Evolutionary conservation across 2,329 filamentous ascomycete species (phyloP).

Genomic region (Neonectria ditissima): DNA sequence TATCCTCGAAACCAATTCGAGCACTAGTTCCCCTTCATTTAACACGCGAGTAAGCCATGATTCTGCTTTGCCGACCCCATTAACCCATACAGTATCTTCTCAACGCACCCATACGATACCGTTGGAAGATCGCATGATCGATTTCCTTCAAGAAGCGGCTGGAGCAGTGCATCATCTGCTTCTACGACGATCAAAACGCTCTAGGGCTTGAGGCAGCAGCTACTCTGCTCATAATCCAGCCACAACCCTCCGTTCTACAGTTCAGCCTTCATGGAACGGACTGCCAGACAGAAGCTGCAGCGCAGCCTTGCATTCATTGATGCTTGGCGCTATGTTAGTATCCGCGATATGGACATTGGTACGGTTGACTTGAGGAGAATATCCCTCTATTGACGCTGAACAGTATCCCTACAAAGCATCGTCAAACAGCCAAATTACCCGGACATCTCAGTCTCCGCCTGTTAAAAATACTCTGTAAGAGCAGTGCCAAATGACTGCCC

Average conservation of each 20-base stretch:
- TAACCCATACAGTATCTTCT: not conserved
- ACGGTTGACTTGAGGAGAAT: too few relatives aligned
- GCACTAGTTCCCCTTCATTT: not conserved
- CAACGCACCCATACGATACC: not conserved
- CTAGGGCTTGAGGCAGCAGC: not conserved
- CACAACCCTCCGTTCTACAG: too few relatives aligned
- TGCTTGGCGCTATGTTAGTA: too few relatives aligned
- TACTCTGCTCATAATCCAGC: constrained; percentile 3
- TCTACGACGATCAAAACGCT: constrained; percentile 7
- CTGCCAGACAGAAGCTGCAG: too few relatives aligned
- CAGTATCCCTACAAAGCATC: too few relatives aligned
- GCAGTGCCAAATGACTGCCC: not conserved
- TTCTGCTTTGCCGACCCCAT: not conserved
- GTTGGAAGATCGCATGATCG: not conserved
- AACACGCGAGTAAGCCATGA: not conserved
- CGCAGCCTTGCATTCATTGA: too few relatives aligned
- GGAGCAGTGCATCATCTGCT: constrained; percentile 9
- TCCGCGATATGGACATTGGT: too few relatives aligned
- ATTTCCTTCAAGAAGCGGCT: constrained; percentile 12
- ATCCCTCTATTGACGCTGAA: too few relatives aligned
- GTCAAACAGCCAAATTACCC: too few relatives aligned
- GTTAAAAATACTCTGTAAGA: not conserved
- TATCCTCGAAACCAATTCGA: not conserved
- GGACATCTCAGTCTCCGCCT: not conserved
- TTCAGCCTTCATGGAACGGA: too few relatives aligned